Conservation (phyloP, 208 protist species). For the Trypanosoma congolense region DNA sequence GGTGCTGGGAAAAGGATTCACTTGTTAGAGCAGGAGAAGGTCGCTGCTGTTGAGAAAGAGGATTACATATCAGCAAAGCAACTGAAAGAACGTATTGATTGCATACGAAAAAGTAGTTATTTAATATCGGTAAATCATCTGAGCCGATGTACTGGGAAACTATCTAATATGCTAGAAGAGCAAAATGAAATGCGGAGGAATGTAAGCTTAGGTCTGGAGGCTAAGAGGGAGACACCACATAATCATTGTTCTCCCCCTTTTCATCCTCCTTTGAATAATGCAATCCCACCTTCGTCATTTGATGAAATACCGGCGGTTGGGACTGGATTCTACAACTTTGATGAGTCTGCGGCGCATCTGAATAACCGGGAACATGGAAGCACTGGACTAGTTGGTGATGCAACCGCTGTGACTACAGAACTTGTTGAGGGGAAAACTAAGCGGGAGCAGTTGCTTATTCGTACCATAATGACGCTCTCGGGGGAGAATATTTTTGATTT, state of each 20-base stretch:
- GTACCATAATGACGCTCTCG: slow-evolving; percentile 34
- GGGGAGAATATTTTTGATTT: slow-evolving; percentile 29
- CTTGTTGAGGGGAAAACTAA: slow-evolving; percentile 35
- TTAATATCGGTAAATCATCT: slow-evolving; percentile 11
- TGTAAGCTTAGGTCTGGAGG: background rate
- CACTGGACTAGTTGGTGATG: background rate
- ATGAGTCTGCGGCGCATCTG: slow-evolving; percentile 11
- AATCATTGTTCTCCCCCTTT: slow-evolving; percentile 3
- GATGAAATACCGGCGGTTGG: slow-evolving; percentile 67
- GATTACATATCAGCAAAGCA: slow-evolving; percentile 78
- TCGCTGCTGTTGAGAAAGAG: slow-evolving; percentile 59
- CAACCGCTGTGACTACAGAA: slow-evolving; percentile 7
- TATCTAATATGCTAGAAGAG: background rate
- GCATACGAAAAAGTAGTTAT: slow-evolving; percentile 27
- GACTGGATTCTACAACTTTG: slow-evolving; percentile 58
- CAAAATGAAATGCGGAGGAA: background rate
- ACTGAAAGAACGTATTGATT: slow-evolving; percentile 75
- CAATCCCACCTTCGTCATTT: slow-evolving; percentile 13
- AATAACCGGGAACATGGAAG: background rate
- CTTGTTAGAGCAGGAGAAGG: slow-evolving; percentile 62
- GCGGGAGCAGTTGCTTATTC: slow-evolving; percentile 76
- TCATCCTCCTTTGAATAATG: background rate
- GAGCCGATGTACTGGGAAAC: too few relatives aligned
- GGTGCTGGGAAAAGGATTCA: slow-evolving; percentile 39
- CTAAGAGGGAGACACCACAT: background rate